These are phyloP conservation scores for Cicer yamashitae DNA, from an alignment of 306 rosid species.

Conservation along the genomic window DNA sequence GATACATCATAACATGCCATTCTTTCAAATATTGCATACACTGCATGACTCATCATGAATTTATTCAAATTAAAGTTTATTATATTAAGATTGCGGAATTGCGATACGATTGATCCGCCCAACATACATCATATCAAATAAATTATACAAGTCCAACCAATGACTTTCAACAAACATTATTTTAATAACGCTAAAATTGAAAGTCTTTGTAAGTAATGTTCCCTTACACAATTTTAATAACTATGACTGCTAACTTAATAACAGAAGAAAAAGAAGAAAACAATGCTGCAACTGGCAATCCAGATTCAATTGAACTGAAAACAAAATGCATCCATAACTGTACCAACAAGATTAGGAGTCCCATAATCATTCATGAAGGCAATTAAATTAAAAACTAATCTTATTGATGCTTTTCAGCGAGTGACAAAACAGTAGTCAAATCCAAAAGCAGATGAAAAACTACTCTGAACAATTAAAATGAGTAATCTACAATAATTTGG, in stretches of 20 bases:
- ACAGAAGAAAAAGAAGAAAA: neutral
- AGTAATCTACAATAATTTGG: constrained; percentile 19
- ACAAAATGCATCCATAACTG: neutral
- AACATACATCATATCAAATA: neutral
- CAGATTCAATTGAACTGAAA: neutral
- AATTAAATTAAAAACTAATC: neutral
- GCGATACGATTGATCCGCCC: neutral
- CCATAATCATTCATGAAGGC: neutral
- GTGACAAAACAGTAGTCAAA: neutral
- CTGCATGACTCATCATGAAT: neutral
- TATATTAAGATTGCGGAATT: neutral
- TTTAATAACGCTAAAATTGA: no score
- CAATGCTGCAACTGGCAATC: neutral
- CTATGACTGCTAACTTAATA: neutral
- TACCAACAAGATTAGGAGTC: neutral
- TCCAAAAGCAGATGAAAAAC: neutral
- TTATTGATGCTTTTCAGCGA: neutral
- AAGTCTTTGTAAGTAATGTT: neutral
- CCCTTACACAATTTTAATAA: neutral
- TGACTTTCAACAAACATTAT: neutral
- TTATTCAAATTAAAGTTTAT: neutral
- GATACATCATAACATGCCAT: neutral
- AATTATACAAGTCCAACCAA: neutral
- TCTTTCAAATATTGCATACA: constrained; percentile 1
- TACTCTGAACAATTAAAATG: neutral